These are phyloP conservation scores for Sistotremastrum niveocremeum DNA, from an alignment of 768 basidiomycete genomes.

Conservation along the genomic window DNA sequence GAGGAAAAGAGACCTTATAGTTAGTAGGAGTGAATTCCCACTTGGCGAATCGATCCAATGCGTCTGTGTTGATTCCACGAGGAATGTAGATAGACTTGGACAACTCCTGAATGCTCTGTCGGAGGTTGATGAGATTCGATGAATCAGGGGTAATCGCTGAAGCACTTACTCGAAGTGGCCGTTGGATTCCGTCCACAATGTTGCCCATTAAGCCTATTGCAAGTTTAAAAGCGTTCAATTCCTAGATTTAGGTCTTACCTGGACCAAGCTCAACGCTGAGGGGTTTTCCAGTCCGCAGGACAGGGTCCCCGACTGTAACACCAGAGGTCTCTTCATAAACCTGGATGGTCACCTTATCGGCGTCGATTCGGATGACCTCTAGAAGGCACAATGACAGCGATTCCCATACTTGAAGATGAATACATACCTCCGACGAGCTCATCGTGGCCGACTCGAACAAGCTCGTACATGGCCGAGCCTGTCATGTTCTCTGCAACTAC, in stretches of 20 bases:
- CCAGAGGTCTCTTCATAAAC: slow-evolving; percentile 99
- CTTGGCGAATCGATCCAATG: slow-evolving; percentile 71
- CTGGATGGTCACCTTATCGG: slow-evolving; percentile 96
- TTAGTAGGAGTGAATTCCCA: slow-evolving; percentile 91
- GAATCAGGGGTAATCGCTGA: slow-evolving; percentile 2
- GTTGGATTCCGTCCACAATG: slow-evolving; percentile 95
- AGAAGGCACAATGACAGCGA: slow-evolving; percentile 1
- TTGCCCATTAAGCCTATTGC: slow-evolving; percentile 89
- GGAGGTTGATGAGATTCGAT: slow-evolving; percentile 4
- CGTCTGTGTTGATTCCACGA: slow-evolving; percentile 95
- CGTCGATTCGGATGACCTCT: slow-evolving; percentile 99
- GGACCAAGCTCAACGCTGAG: slow-evolving; percentile 96
- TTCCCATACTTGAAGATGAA: not conserved
- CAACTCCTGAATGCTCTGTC: slow-evolving; percentile 79
- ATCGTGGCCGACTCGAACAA: slow-evolving; percentile 96
- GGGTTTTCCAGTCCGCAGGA: slow-evolving; percentile 93
- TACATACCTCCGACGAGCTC: slow-evolving; percentile 87
- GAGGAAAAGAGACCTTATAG: slow-evolving; percentile 43
- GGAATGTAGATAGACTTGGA: slow-evolving; percentile 99
- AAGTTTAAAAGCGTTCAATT: not conserved
- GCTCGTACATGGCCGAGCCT: slow-evolving; percentile 94
- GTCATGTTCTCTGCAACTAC: slow-evolving; percentile 96
- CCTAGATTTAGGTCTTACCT: slow-evolving; percentile 34
- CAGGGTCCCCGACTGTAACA: slow-evolving; percentile 97
- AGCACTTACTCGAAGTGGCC: slow-evolving; percentile 65